phyloP scores from a whole-genome alignment of 345 rosid genomes.

The Laguncularia racemosa region DNA sequence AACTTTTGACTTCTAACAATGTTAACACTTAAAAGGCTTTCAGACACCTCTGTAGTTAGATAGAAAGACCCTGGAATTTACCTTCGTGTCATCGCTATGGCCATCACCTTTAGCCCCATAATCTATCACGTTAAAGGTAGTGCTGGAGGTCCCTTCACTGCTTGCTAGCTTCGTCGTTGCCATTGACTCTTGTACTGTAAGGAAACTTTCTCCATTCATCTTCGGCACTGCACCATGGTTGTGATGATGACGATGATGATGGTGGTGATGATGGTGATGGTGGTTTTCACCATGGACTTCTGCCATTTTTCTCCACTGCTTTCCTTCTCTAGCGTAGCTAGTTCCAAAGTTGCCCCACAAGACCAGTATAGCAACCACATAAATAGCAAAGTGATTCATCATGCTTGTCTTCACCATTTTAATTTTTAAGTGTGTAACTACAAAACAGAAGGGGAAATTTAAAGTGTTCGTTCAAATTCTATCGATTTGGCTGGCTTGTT shows the following conservation, averaged over 20 bases:
- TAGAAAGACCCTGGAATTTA: constrained; percentile 8
- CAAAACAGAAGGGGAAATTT: constrained; percentile 1
- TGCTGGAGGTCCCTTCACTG: constrained; percentile 12
- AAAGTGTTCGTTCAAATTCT: too few relatives aligned
- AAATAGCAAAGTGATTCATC: constrained; percentile 14
- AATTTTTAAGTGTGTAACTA: not conserved
- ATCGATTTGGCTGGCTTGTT: not conserved
- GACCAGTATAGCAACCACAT: constrained; percentile 23
- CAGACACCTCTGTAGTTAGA: not conserved
- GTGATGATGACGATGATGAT: constrained; percentile 10
- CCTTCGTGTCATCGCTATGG: constrained; percentile 67
- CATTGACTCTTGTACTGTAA: not conserved
- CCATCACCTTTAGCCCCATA: constrained; percentile 90
- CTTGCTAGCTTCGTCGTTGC: constrained; percentile 8
- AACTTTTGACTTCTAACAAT: too few relatives aligned
- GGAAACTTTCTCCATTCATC: constrained; percentile 3
- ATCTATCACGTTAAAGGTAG: constrained; percentile 44
- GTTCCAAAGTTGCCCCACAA: constrained; percentile 22
- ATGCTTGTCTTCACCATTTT: constrained; percentile 27
- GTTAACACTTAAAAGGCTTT: too few relatives aligned
- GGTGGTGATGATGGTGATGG: constrained; percentile 9
- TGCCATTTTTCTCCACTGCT: constrained; percentile 21
- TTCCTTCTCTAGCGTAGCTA: constrained; percentile 45
- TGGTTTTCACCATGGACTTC: not conserved
- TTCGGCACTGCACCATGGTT: constrained; percentile 8